A percentile compares a stretch with the other conserved stretches of the same genome.
Evolutionary conservation across 2,329 filamentous ascomycete genomes (phyloP).

Genomic region (Diaporthe eres): DNA sequence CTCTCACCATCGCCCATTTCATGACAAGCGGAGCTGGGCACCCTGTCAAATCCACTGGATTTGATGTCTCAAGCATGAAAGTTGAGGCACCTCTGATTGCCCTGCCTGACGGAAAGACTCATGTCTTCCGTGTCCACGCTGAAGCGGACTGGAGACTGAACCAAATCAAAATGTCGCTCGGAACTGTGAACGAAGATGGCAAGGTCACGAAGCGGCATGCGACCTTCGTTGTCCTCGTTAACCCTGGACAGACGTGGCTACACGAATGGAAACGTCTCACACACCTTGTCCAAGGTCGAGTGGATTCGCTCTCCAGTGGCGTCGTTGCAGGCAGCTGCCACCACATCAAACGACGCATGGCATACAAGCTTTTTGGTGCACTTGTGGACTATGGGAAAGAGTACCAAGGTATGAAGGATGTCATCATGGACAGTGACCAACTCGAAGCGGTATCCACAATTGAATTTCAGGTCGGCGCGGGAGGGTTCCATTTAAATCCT

Average conservation of each 20-base stretch:
- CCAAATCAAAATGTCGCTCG: slow-evolving; percentile 8
- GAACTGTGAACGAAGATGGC: slow-evolving; percentile 1
- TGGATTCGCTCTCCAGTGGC: not conserved
- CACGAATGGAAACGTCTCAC: slow-evolving; percentile 1
- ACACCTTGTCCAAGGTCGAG: slow-evolving; percentile 14
- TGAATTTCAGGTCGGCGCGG: not conserved
- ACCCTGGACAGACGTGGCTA: not conserved
- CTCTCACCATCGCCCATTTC: slow-evolving; percentile 9
- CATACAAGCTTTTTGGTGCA: slow-evolving; percentile 15
- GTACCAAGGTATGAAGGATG: slow-evolving; percentile 24
- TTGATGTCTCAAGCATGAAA: slow-evolving; percentile 14
- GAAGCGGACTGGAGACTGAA: not conserved
- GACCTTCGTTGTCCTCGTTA: not conserved
- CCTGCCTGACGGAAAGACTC: not conserved
- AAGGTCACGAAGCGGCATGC: not conserved
- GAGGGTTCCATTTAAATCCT: not conserved
- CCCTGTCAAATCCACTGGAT: not conserved
- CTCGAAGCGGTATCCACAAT: slow-evolving; percentile 15
- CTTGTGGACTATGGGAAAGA: slow-evolving; percentile 18
- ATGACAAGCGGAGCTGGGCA: not conserved
- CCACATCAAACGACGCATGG: slow-evolving; percentile 16
- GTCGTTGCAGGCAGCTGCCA: slow-evolving; percentile 6
- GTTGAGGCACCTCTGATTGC: slow-evolving; percentile 23
- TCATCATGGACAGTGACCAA: slow-evolving; percentile 18
- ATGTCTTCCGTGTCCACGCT: slow-evolving; percentile 2